Evolutionary conservation across 225 moss, liverwort and hornwort species (phyloP).

Genomic region (Ulota crispa): DNA sequence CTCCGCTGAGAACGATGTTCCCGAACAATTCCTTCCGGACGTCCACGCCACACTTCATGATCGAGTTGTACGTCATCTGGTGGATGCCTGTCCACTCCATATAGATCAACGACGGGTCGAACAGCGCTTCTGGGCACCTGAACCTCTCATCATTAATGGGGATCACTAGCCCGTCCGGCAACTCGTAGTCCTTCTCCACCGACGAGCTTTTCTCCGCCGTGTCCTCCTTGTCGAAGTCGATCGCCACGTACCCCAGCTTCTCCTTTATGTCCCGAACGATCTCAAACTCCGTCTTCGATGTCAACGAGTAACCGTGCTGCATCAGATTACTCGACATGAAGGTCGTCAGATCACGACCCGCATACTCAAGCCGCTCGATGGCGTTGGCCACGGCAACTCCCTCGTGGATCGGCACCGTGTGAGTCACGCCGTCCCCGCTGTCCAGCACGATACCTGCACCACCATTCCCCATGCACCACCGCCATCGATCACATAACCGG

Average conservation of each 20-base stretch:
- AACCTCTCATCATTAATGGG: neutral
- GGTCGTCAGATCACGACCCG: slow-evolving; percentile 45
- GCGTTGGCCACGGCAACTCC: slow-evolving; percentile 53
- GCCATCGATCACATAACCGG: neutral
- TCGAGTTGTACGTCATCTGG: neutral
- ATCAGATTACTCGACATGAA: slow-evolving; percentile 71
- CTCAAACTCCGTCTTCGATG: slow-evolving; percentile 60
- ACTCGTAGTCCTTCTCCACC: neutral
- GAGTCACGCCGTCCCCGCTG: slow-evolving; percentile 47
- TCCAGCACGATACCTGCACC: slow-evolving; percentile 45
- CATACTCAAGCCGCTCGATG: slow-evolving; percentile 49
- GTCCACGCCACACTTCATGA: neutral
- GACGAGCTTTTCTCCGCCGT: neutral
- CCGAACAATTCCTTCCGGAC: slow-evolving; percentile 47
- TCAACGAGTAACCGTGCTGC: slow-evolving; percentile 62
- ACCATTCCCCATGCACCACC: no score
- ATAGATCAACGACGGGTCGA: neutral
- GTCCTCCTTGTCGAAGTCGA: neutral
- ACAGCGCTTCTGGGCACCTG: neutral
- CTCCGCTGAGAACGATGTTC: slow-evolving; percentile 55
- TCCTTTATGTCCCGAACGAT: slow-evolving; percentile 82
- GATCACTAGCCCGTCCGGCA: neutral
- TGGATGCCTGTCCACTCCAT: neutral
- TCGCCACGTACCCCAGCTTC: slow-evolving; percentile 43
- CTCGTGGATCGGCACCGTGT: slow-evolving; percentile 25